phyloP scores from a whole-genome alignment of 2,329 filamentous ascomycete species.

The Xylaria polymorpha region DNA sequence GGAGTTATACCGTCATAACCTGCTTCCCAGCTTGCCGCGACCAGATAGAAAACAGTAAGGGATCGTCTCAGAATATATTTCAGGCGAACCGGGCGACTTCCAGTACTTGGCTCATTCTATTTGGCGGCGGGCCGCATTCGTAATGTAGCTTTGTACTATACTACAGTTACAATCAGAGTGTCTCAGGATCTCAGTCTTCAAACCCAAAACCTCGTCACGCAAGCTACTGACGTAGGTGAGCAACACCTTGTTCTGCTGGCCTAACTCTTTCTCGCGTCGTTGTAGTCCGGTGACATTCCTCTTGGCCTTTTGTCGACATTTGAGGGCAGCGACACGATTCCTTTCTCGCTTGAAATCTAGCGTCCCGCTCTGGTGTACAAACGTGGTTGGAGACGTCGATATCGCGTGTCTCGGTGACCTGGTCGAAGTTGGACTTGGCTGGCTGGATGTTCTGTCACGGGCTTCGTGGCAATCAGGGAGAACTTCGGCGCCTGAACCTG shows the following conservation, averaged over 20 bases:
- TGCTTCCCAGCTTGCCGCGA: neutral
- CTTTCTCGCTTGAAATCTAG: slow-evolving; percentile 39
- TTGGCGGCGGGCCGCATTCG: slow-evolving; percentile 40
- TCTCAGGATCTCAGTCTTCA: slow-evolving; percentile 46
- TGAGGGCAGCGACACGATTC: slow-evolving; percentile 46
- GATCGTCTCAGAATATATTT: neutral
- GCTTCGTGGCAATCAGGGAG: neutral
- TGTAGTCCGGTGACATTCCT: slow-evolving; percentile 40
- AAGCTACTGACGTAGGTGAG: slow-evolving; percentile 38
- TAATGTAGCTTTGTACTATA: slow-evolving; percentile 48
- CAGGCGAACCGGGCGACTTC: neutral
- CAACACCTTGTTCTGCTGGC: slow-evolving; percentile 41
- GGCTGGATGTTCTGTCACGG: neutral
- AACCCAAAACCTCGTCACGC: slow-evolving; percentile 42
- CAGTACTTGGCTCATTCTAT: slow-evolving; percentile 13
- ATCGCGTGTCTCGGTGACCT: slow-evolving; percentile 14
- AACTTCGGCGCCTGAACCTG: neutral
- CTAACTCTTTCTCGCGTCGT: slow-evolving; percentile 41
- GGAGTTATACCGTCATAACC: neutral
- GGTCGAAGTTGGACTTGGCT: slow-evolving; percentile 1
- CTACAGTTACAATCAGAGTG: slow-evolving; percentile 47
- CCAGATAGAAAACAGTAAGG: neutral
- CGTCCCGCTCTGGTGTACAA: neutral
- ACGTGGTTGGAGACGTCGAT: slow-evolving; percentile 2
- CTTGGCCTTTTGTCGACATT: slow-evolving; percentile 47